These are phyloP conservation scores for Chrysosphaeria jannelii DNA, from an alignment of 2,329 filamentous ascomycete species.

Conservation along the genomic window DNA sequence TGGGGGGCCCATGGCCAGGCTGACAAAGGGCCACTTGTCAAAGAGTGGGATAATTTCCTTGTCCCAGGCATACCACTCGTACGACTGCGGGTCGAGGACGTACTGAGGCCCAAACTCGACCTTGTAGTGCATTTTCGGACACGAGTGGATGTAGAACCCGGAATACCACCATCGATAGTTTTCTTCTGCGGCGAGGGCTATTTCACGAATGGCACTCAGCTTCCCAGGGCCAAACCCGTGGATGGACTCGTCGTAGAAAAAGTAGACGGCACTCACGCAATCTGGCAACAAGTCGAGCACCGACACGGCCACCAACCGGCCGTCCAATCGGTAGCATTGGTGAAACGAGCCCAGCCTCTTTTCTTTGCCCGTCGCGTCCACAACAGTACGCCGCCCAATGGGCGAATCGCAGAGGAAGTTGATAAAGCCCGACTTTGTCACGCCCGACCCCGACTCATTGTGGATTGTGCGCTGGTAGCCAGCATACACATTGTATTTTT, in stretches of 20 bases:
- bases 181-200: constrained; percentile 33
- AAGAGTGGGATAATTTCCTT: constrained; percentile 16
- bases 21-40: constrained; percentile 25
- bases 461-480: constrained; percentile 53
- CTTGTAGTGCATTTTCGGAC: constrained; percentile 65
- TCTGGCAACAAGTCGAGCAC: constrained; percentile 51
- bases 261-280: constrained; percentile 56
- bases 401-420: constrained; percentile 49
- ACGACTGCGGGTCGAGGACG: constrained; percentile 36
- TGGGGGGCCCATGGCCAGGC: constrained; percentile 8
- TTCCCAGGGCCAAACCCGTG: constrained; percentile 43
- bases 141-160: constrained; percentile 56
- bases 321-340: constrained; percentile 56
- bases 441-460: constrained; percentile 27
- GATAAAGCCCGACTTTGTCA: constrained; percentile 29
- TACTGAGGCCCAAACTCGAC: constrained; percentile 47
- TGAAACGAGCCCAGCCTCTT: constrained; percentile 42
- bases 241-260: constrained; percentile 50
- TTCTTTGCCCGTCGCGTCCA: constrained; percentile 14
- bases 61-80: constrained; percentile 30
- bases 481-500: constrained; percentile 42
- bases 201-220: constrained; percentile 43
- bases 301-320: constrained; percentile 41
- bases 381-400: constrained; percentile 16
- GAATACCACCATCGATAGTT: constrained; percentile 54